Evolutionary conservation across 2,329 filamentous ascomycete species (phyloP), one percentile per base, ranked within the genome.

Genomic region (Neurospora crassa): DNA sequence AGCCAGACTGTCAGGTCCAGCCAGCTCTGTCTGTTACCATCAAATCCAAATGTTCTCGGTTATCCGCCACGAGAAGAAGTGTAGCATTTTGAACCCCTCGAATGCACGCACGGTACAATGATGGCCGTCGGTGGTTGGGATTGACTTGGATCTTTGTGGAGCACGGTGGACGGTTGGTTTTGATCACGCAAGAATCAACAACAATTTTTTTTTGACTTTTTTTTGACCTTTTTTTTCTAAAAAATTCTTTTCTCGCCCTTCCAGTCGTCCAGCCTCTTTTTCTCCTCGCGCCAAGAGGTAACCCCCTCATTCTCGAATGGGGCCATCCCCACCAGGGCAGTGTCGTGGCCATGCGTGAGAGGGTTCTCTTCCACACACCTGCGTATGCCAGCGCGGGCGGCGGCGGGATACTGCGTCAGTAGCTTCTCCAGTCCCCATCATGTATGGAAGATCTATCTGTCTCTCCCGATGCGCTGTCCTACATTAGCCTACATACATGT

Each of bases 371-470:
- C 42, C 24, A 43, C 68, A 43, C 43, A 69, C 41, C 42, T 45
- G 68, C 69, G 43, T 69, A 68, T 70, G 70, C 70, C 67, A 71
- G 59, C 7, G 69, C 70, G 72, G 72, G 70, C 73, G 73, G 70
- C 70, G 70, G 69, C 72, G 73, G 74, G 67, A 73, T 59, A 71
- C 69, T 70, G 75, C 74, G 70, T 71, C 71, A 73, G 71, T 71
- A 72, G 71, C 63, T 69, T 47, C 71, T 73, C 69, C 67, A 70
- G 69, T 53, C 63, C 70, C 68, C 53, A 63, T 63, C 53, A 53
- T 74, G 70, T 75, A 71, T 72, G 74, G 71, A 73, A 73, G 73
- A 75, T 76, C 53, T 63, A 63, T 63, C 70, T 72, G 68, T 70
- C 72, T 74, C 71, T 73, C 67, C 63, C 70, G 69, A 74, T 72